Base-by-base conservation (phyloP, 345 rosid species). In the Pistacia vera region DNA sequence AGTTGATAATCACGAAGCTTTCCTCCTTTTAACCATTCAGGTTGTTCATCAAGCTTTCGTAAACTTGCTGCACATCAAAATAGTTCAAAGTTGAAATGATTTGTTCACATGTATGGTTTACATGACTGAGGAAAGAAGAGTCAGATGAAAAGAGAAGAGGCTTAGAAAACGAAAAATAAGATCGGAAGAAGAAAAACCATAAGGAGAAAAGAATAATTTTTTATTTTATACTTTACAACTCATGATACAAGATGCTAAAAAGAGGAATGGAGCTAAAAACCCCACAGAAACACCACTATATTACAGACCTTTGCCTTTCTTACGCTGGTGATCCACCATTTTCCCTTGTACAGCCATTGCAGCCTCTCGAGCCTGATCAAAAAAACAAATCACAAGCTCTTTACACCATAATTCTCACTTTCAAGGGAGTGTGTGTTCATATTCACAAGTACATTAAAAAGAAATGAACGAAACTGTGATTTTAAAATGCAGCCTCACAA, bases 1-100 rank as follows among this genome's bases (percentile, higher is more conserved):
- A 97, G 91, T 78, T 97, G 99, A 84, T 94, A 97, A 82, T 97
- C 99, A 76, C 98, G 98, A 79, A 97, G 97, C 77, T 88, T 94
- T 83, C 99, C 99, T 78, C 96, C 98, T 81, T 74, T 86, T 71
- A 97, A 82, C 99, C 99, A 97, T 78, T 89, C 97, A 44, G 99
- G 99, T 75, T 97, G 99, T 81, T 97, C 92, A 54, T 97, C 97
- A 85, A 97, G 99, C 95, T 92, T 96, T 79, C 98, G 85, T 73
- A 96, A 86, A 85, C 88, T 91, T 83, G 83, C 99, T 96, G 81
- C 66, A 80, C 72, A 83, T 30, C 3, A 58, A 71, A 68, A 75
- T 36, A 72, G 18, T 16, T 65, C 22, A 18, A 64, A 44, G 7
- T 44, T 25, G 28, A 57, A 41, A 18, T 49, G 61, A 49, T n/a